Evolutionary conservation across 2,329 filamentous ascomycete species (phyloP), one percentile per base, ranked within the genome.

Genomic region (Diaporthe australafricana): DNA sequence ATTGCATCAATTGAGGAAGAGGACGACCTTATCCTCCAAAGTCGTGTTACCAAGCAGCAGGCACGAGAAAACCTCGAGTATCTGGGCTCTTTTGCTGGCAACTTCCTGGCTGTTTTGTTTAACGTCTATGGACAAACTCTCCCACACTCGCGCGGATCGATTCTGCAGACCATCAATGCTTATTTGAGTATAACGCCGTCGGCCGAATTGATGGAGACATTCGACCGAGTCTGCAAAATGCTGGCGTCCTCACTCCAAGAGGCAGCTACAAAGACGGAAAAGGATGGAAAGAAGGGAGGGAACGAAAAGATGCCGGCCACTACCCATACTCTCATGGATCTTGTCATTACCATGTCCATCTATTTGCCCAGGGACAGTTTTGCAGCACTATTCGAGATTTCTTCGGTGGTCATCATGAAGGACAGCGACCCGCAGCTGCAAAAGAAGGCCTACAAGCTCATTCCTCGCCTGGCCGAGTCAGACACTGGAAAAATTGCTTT

Each of bases 381-480:
- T 76, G 87, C 89, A 22, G 88, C 92, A 6, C 89, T 99, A 2
- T 98, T 99, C 83, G 92, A 92, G 76, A 95, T 98, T 79, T 94
- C 96, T 0, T 88, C 93, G 0, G 88, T 94, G 32, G 92, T 98
- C 71, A 92, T 98, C 76, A 91, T 92, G 80, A 94, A 92, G 78
- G 88, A 93, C 70, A 89, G 93, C 47, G 96, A 98, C 79, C 93
- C 96, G 12, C 96, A 98, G 81, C 86, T 99, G 45, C 96, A 98
- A 82, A 99, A 99, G 89, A 99, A 99, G 84, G 96, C 96, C 0
- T 99, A 99, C 86, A 98, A 98, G 85, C 89, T 99, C 66, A 97
- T 99, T 65, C 96, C 96, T 4, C 92, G 96, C 69, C 89, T 99
- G 50, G 92, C 94, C 1, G 92, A 94, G 75, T 97, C 95, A 1